Percentiles rank a stretch among this genome's conserved stretches.
phyloP scores from a whole-genome alignment of 2,329 filamentous ascomycete genomes.

The Neonectria neomacrospora region DNA sequence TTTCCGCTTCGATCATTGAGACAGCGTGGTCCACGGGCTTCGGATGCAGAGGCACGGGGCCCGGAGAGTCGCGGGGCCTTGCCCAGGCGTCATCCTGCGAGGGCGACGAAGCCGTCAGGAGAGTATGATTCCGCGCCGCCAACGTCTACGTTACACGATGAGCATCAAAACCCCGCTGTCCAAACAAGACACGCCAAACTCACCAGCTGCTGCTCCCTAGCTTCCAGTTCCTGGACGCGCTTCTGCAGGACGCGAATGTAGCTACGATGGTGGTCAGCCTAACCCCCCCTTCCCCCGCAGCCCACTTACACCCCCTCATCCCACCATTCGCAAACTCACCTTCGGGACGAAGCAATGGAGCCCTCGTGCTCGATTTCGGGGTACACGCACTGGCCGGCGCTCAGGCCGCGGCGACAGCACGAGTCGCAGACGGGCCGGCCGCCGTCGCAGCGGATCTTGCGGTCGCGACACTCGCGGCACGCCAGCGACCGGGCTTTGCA shows the following conservation, averaged over 20 bases:
- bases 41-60: slow-evolving; percentile 31
- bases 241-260: slow-evolving; percentile 45
- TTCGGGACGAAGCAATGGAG: slow-evolving; percentile 44
- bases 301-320: slow-evolving; percentile 14
- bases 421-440: slow-evolving; percentile 44
- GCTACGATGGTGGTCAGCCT: slow-evolving; percentile 19
- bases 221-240: slow-evolving; percentile 43
- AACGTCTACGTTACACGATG: slow-evolving; percentile 4
- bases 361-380: slow-evolving; percentile 45
- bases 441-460: slow-evolving; percentile 46
- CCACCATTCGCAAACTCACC: slow-evolving; percentile 29
- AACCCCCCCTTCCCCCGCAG: too few relatives aligned
- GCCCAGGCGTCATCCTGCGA: slow-evolving; percentile 39
- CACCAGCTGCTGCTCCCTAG: slow-evolving; percentile 42
- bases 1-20: slow-evolving; percentile 38
- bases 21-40: slow-evolving; percentile 35
- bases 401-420: slow-evolving; percentile 39
- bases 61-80: slow-evolving; percentile 35
- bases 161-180: neutral
- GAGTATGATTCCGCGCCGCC: slow-evolving; percentile 27
- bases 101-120: slow-evolving; percentile 34
- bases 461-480: slow-evolving; percentile 45
- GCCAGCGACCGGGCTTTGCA: slow-evolving; percentile 44
- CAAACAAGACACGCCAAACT: slow-evolving; percentile 12
- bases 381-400: slow-evolving; percentile 42